Conservation (phyloP, 2,329 filamentous ascomycete genomes). For the Aspergillus sp. region DNA sequence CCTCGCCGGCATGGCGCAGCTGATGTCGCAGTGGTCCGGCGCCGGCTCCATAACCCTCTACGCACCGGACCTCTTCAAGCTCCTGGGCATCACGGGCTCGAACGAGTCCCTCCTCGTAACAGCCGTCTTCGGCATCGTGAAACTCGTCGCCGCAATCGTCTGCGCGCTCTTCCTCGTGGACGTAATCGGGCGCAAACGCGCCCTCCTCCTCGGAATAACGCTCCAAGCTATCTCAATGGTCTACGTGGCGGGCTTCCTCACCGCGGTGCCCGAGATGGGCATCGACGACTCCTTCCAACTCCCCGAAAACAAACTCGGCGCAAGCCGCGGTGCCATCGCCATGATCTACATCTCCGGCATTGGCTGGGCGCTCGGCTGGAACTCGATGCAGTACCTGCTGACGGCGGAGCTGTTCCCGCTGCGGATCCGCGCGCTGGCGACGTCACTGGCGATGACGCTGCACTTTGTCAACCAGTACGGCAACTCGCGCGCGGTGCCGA, state of each 20-base stretch:
- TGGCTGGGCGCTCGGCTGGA: conserved; percentile 71
- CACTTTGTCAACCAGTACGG: conserved; percentile 80
- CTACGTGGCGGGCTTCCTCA: conserved; percentile 62
- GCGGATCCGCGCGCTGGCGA: conserved; percentile 67
- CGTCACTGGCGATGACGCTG: conserved; percentile 71
- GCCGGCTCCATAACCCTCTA: conserved; percentile 75
- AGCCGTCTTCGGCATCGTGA: conserved; percentile 72
- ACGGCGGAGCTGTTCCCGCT: conserved; percentile 76
- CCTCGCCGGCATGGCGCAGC: conserved; percentile 65
- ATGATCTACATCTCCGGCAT: conserved; percentile 70
- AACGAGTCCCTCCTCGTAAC: conserved; percentile 70
- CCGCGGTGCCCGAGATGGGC: conserved; percentile 57
- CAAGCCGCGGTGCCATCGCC: conserved; percentile 63
- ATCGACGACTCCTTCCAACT: conserved; percentile 51
- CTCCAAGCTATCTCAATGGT: conserved; percentile 61
- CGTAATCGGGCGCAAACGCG: conserved; percentile 70
- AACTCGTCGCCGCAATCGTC: conserved; percentile 63
- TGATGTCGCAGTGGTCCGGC: conserved; percentile 73
- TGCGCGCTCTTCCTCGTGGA: conserved; percentile 79
- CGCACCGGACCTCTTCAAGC: conserved; percentile 68
- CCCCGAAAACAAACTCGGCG: conserved; percentile 48
- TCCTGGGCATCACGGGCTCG: conserved; percentile 67
- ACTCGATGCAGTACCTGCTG: conserved; percentile 74
- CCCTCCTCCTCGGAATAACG: conserved; percentile 59
- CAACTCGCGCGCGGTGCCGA: conserved; percentile 70